These are phyloP conservation scores for Polychytrium aggregatum DNA, from an alignment of 192 early-diverging fungal genomes.

Conservation along the genomic window DNA sequence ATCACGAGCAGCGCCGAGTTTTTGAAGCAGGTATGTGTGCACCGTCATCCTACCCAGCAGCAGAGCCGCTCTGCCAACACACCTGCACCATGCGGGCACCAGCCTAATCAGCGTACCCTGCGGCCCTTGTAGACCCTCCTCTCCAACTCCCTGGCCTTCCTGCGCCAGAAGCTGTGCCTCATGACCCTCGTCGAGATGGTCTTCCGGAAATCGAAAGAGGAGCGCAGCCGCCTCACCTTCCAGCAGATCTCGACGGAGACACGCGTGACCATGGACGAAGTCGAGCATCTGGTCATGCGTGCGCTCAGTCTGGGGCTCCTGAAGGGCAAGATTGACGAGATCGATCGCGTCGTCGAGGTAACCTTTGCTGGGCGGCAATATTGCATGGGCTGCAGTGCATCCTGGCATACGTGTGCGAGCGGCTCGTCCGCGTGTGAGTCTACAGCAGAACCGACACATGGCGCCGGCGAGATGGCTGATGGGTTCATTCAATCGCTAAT, in stretches of 20 bases:
- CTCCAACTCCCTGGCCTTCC: conserved; percentile 54
- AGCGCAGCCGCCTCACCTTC: conserved; percentile 70
- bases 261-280: conserved; percentile 63
- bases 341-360: conserved; percentile 70
- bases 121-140: conserved; percentile 57
- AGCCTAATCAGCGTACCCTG: conserved; percentile 4
- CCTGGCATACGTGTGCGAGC: background rate
- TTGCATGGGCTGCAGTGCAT: background rate
- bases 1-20: conserved; percentile 54
- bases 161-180: conserved; percentile 92
- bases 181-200: conserved; percentile 94
- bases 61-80: conserved; percentile 1
- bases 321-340: conserved; percentile 90
- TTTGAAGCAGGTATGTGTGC: conserved; percentile 45
- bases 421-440: too few species aligned
- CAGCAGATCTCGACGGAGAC: conserved; percentile 71
- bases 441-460: too few species aligned
- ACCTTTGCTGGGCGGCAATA: too few species aligned
- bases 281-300: conserved; percentile 98
- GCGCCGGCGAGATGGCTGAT: too few species aligned
- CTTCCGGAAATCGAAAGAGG: conserved; percentile 70
- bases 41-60: conserved; percentile 10
- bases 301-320: conserved; percentile 87
- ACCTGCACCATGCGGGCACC: background rate
- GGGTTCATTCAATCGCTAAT: too few species aligned